These are phyloP conservation scores for Fomitopsis pinicola DNA, from an alignment of 1,284 basidiomycete genomes.

Conservation along the genomic window DNA sequence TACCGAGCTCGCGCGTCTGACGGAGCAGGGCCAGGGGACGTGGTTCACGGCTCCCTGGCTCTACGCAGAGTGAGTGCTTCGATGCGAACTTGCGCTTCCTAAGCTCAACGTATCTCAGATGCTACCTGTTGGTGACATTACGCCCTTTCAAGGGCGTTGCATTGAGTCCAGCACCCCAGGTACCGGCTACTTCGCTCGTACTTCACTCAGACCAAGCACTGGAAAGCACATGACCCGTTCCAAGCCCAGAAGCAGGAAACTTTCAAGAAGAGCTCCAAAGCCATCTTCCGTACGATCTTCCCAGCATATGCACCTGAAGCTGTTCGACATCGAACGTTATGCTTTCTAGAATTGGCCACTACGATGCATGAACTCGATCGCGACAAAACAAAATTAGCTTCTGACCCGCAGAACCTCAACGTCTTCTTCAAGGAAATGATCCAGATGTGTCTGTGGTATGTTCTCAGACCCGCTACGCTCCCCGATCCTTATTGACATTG, in stretches of 20 bases:
- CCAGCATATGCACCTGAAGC: neutral
- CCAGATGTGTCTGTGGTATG: constrained; percentile 83
- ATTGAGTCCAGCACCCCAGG: constrained; percentile 33
- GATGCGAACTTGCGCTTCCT: neutral
- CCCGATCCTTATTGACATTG: neutral
- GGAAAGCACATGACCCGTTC: constrained; percentile 87
- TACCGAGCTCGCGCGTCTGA: constrained; percentile 53
- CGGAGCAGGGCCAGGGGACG: constrained; percentile 51
- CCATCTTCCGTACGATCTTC: constrained; percentile 60
- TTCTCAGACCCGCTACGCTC: neutral
- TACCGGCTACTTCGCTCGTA: constrained; percentile 83
- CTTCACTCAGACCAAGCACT: constrained; percentile 69
- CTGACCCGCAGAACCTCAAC: constrained; percentile 50
- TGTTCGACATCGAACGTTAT: neutral
- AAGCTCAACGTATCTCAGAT: constrained; percentile 34
- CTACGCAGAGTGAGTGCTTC: constrained; percentile 73
- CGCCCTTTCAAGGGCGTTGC: neutral
- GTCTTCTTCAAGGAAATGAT: constrained; percentile 82
- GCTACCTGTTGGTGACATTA: constrained; percentile 49
- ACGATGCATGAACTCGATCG: constrained; percentile 61
- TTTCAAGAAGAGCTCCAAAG: constrained; percentile 76
- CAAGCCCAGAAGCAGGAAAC: constrained; percentile 76
- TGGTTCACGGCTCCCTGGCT: constrained; percentile 96
- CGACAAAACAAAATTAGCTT: constrained; percentile 40
- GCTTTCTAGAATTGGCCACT: constrained; percentile 54